Conservation (phyloP, 2,329 filamentous ascomycete genomes). For the Cladosporium sphaerospermum region DNA sequence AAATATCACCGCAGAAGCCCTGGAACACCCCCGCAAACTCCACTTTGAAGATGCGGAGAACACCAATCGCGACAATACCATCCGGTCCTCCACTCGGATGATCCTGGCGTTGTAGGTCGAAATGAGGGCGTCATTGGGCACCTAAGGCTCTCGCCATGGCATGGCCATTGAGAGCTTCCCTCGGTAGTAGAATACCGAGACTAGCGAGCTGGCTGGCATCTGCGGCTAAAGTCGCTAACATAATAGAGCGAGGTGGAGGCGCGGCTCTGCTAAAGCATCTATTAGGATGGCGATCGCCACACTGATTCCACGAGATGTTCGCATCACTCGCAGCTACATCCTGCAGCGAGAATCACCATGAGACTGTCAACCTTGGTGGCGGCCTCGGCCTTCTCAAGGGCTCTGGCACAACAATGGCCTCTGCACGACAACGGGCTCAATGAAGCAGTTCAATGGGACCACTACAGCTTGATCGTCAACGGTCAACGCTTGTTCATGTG, state of each 20-base stretch:
- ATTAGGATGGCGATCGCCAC: too few relatives aligned
- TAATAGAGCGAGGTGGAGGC: too few relatives aligned
- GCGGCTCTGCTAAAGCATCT: too few relatives aligned
- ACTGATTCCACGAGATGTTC: too few relatives aligned
- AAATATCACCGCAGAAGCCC: background rate
- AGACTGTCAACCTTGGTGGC: background rate
- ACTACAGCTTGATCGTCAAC: constrained; percentile 60
- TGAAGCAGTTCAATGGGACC: constrained; percentile 35
- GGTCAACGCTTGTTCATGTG: constrained; percentile 67
- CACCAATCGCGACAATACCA: background rate
- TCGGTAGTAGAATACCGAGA: too few relatives aligned
- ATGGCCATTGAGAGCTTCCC: too few relatives aligned
- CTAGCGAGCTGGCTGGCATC: too few relatives aligned
- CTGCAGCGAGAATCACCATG: background rate
- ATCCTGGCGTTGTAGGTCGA: too few relatives aligned
- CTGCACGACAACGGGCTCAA: constrained; percentile 45
- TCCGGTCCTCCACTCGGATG: background rate
- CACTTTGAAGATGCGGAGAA: background rate
- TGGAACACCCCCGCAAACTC: background rate
- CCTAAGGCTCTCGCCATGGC: too few relatives aligned
- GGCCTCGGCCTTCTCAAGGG: background rate
- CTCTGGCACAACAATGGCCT: constrained; percentile 36
- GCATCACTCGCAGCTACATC: too few relatives aligned
- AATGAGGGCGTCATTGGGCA: too few relatives aligned
- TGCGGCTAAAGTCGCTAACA: too few relatives aligned